phyloP scores from a whole-genome alignment of 192 early-diverging fungal species.

The Tieghemiomyces parasiticus region DNA sequence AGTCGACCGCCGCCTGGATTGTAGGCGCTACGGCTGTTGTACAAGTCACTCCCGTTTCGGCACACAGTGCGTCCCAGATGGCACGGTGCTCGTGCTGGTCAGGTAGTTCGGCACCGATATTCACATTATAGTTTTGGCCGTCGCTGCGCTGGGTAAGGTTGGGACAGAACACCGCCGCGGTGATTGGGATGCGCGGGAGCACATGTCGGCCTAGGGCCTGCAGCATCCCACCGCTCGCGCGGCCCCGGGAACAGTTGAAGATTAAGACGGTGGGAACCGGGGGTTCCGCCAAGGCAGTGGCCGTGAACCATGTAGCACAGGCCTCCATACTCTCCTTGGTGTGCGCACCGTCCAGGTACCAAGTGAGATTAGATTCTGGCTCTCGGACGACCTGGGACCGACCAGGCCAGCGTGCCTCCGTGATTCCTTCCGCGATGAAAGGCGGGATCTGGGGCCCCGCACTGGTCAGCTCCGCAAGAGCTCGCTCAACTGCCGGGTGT shows the following conservation, averaged over 20 bases:
- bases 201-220: too few species aligned
- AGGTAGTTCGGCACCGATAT: slow-evolving; percentile 34
- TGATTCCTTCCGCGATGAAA: slow-evolving; percentile 48
- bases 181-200: slow-evolving; percentile 27
- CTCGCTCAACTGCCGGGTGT: slow-evolving; percentile 12
- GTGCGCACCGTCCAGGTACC: slow-evolving; percentile 92
- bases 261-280: slow-evolving; percentile 41
- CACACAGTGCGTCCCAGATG: slow-evolving; percentile 34
- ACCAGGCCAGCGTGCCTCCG: slow-evolving; percentile 67
- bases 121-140: slow-evolving; percentile 52
- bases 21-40: slow-evolving; percentile 27
- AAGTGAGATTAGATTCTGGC: slow-evolving; percentile 30
- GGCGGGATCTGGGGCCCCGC: slow-evolving; percentile 19
- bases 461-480: slow-evolving; percentile 3
- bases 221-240: slow-evolving; percentile 51
- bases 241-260: slow-evolving; percentile 76
- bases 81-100: slow-evolving; percentile 44
- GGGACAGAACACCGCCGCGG: slow-evolving; percentile 65
- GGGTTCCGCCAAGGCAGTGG: slow-evolving; percentile 7
- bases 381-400: slow-evolving; percentile 59
- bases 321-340: slow-evolving; percentile 72
- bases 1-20: slow-evolving; percentile 50
- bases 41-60: slow-evolving; percentile 11
- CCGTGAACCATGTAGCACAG: slow-evolving; percentile 37
- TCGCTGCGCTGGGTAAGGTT: slow-evolving; percentile 50